phyloP scores from a whole-genome alignment of 805 yeast genomes.

The Saccharomycopsis microspora region DNA sequence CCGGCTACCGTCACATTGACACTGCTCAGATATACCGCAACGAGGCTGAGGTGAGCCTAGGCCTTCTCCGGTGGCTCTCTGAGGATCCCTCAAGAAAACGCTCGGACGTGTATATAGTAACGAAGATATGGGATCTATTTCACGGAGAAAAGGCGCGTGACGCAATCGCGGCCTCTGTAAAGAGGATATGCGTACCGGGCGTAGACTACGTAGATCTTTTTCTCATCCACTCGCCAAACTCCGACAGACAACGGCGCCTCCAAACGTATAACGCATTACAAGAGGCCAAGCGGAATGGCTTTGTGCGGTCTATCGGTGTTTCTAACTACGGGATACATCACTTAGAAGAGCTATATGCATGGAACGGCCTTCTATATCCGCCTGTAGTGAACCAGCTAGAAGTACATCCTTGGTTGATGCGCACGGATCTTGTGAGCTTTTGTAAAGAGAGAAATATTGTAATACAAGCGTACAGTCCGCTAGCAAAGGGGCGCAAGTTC shows the following conservation, averaged over 20 bases:
- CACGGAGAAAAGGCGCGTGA: constrained; percentile 12
- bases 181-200: constrained; percentile 15
- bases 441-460: constrained; percentile 22
- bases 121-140: constrained; percentile 16
- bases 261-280: constrained; percentile 46
- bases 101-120: constrained; percentile 9
- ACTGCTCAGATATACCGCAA: constrained; percentile 16
- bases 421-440: constrained; percentile 26
- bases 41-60: constrained; percentile 13
- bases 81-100: constrained; percentile 14
- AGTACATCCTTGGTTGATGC: constrained; percentile 38
- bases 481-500: constrained; percentile 26
- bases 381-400: constrained; percentile 43
- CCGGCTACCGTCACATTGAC: constrained; percentile 14
- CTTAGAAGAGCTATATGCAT: constrained; percentile 38
- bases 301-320: constrained; percentile 45
- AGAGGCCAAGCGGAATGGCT: constrained; percentile 40
- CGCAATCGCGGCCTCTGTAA: constrained; percentile 8
- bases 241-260: constrained; percentile 22
- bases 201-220: constrained; percentile 18
- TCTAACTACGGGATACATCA: constrained; percentile 52
- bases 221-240: constrained; percentile 17
- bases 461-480: constrained; percentile 29
- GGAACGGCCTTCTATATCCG: constrained; percentile 30
- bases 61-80: constrained; percentile 11